Evolutionary conservation across 2,329 filamentous ascomycete species (phyloP), one percentile per base, ranked within the genome.

Genomic region (Microdochium bolleyi): DNA sequence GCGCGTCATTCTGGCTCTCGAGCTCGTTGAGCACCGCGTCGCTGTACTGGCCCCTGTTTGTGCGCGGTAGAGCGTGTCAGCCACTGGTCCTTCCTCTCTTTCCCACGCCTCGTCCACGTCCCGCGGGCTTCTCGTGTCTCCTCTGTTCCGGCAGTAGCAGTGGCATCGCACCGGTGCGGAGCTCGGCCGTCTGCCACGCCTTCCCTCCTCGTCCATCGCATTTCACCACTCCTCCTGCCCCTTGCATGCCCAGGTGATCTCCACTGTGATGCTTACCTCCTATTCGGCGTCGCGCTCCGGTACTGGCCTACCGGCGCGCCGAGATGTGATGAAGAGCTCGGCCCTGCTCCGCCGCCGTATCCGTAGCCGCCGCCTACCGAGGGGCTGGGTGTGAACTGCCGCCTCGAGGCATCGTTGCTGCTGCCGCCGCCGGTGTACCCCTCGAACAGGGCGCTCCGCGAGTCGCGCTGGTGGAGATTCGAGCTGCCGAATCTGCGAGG

Each of bases 1-100:
- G 87, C 54, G 83, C 78, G 61, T 96, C 92, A 66, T 97, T 97
- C 73, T 99, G 94, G 64, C 88, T 92, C 75, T 99, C 94, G 55
- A 99, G 79, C 72, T 95, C 91, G 67, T 89, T 90, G 51, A 99
- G 79, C 49, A 96, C 90, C 21, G 92, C 88, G 63, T 95, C 87
- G 66, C 87, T 92, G 69, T 97, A 97, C 68, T 96, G 92, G 14
- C 92, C 92, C 66, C 87, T 89, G 59, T 58, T 11, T 7, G 25
- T 25, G 10, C 14, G 44, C 22, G 19, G 10, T 25, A 19, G 10
- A 22, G 9, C 19, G 9, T 13, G 44, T 48, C 16, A 48, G 44
- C 44, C 16, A 22, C 34, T 19, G 34, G 34, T 16, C 34, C 27
- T 30, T 30, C 27, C 11, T 30, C 5, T 11, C 11, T 30, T 8